Base-by-base conservation (phyloP, 2,329 filamentous ascomycete species). In the Penicillium olsonii region DNA sequence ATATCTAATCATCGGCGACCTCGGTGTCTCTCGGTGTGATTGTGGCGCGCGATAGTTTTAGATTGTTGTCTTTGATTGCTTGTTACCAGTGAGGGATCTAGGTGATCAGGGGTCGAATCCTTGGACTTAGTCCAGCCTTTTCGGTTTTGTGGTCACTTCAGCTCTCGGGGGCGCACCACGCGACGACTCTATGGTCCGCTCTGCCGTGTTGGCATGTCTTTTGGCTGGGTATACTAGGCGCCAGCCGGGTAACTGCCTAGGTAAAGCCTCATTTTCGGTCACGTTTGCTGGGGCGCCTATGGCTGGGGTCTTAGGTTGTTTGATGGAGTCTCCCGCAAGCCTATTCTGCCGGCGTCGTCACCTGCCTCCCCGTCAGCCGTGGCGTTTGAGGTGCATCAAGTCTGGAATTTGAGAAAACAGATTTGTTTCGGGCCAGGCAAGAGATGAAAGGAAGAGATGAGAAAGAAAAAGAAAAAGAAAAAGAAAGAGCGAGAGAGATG, bases 21-120 rank as follows among this genome's bases (percentile, higher is more conserved):
- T 37, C 20, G 52, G 31, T 37, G 35, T 38, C 40, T 48, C 47
- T 49, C 41, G 48, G 44, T 15, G 57, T 57, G 59, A 57, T 54
- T 53, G 53, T 57, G 59, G 59, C 57, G 55, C 45, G 37, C 31
- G 19, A 40, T 19, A 38, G 52, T 55, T 35, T 49, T 42, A 45
- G 45, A 53, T 54, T 18, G 37, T 12, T 37, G 26, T 44, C 52
- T 52, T 57, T 59, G 48, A 49, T 60, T 53, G 55, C 46, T 57
- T 46, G 45, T 52, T 40, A 22, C 12, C n/a, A 15, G 17, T n/a
- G 4, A 15, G 17, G 15, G 33, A n/a, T 12, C 37, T n/a, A 41
- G 24, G 7, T 31, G 7, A 22, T 22, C 12, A 38, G 20, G 20
- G 26, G 27, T 45, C 8, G 7, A 40, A 45, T 27, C 14, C 27